These are phyloP conservation scores for Verticillium longisporum DNA, from an alignment of 2,329 filamentous ascomycete species.

Conservation along the genomic window DNA sequence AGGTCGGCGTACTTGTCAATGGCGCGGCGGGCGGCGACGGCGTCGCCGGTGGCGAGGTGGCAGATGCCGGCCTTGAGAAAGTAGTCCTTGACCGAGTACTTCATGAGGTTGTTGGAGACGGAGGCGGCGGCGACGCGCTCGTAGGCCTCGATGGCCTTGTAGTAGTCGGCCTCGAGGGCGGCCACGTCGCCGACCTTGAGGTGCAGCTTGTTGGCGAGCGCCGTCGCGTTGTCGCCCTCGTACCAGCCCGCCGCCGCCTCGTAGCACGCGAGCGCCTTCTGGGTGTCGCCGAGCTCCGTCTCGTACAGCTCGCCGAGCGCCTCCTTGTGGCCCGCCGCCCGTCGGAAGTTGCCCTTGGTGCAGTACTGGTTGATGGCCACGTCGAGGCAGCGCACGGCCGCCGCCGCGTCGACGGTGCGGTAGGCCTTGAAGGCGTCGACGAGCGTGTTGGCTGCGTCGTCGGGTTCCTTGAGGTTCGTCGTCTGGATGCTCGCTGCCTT, in stretches of 20 bases:
- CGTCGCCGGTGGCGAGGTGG: slow-evolving; percentile 67
- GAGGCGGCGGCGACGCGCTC: slow-evolving; percentile 75
- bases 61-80: slow-evolving; percentile 91
- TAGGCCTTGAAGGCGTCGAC: slow-evolving; percentile 95
- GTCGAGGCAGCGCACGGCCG: slow-evolving; percentile 74
- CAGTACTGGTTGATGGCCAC: slow-evolving; percentile 82
- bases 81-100: slow-evolving; percentile 92
- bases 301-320: slow-evolving; percentile 83
- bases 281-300: slow-evolving; percentile 69
- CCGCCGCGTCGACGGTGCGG: slow-evolving; percentile 73
- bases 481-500: slow-evolving; percentile 76
- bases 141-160: slow-evolving; percentile 73
- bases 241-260: slow-evolving; percentile 85
- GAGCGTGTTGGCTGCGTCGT: slow-evolving; percentile 84
- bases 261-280: slow-evolving; percentile 75
- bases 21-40: slow-evolving; percentile 71
- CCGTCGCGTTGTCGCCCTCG: slow-evolving; percentile 76
- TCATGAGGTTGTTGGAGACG: slow-evolving; percentile 87
- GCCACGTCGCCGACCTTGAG: slow-evolving; percentile 87
- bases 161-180: slow-evolving; percentile 77
- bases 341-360: slow-evolving; percentile 80
- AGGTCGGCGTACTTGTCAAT: slow-evolving; percentile 76
- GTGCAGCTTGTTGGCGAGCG: slow-evolving; percentile 87
- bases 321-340: slow-evolving; percentile 87
- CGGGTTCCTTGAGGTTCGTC: slow-evolving; percentile 78